Evolutionary conservation across 2,329 filamentous ascomycete species (phyloP).

Genomic region (Tolypocladium guangdongense): DNA sequence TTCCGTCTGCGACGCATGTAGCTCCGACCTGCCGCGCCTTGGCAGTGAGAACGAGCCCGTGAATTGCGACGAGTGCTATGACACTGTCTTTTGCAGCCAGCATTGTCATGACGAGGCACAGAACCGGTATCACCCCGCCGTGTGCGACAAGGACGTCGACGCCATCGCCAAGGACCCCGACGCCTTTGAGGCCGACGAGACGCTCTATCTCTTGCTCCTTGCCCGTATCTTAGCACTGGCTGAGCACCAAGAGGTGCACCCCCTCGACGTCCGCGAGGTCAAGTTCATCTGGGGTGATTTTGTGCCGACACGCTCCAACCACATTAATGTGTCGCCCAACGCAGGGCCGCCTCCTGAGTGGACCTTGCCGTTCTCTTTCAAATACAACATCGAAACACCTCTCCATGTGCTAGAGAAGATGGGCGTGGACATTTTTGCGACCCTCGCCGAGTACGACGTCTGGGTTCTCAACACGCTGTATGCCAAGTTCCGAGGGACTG

Average conservation of each 20-base stretch:
- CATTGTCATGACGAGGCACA: slow-evolving; percentile 47
- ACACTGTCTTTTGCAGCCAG: slow-evolving; percentile 55
- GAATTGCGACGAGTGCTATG: slow-evolving; percentile 49
- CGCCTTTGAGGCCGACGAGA: slow-evolving; percentile 46
- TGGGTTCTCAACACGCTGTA: slow-evolving; percentile 90
- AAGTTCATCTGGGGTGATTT: slow-evolving; percentile 64
- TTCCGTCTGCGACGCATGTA: slow-evolving; percentile 81
- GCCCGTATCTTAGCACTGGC: slow-evolving; percentile 54
- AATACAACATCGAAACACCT: slow-evolving; percentile 62
- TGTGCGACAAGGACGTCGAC: slow-evolving; percentile 57
- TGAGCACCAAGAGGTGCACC: slow-evolving; percentile 47
- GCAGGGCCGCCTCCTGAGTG: slow-evolving; percentile 48
- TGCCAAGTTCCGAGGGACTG: slow-evolving; percentile 86
- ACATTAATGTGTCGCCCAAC: slow-evolving; percentile 41
- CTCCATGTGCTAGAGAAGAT: slow-evolving; percentile 75
- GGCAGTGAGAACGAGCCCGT: slow-evolving; percentile 34
- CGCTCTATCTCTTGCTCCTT: slow-evolving; percentile 52
- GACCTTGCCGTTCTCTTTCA: slow-evolving; percentile 70
- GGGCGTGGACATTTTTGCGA: slow-evolving; percentile 65
- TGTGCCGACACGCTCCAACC: slow-evolving; percentile 38
- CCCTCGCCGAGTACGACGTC: slow-evolving; percentile 49
- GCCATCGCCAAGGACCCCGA: slow-evolving; percentile 54
- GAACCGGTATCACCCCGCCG: slow-evolving; percentile 50
- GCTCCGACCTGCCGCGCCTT: slow-evolving; percentile 56
- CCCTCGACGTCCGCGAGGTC: slow-evolving; percentile 51